Base-by-base conservation (phyloP, 1,139 yeast genomes). In the Nakaseomyces uthaithaninus region DNA sequence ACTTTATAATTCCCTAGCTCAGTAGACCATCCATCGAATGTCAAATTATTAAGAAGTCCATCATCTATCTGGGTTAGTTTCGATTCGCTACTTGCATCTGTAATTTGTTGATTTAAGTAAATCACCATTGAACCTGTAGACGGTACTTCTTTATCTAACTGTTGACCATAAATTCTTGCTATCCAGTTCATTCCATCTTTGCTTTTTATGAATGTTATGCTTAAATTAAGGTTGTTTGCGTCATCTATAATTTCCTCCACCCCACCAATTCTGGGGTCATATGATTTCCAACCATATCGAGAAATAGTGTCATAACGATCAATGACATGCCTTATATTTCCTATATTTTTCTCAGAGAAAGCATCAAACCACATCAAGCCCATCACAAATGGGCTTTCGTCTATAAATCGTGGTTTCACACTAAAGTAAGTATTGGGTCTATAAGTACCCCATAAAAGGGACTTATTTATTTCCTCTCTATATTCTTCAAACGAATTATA, bases 321-420 rank as follows among this genome's bases (percentile, higher is more conserved):
- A 53, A 89, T 86, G 42, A 75, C 71, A 60, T 91, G 96, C 51
- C 95, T 75, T n/a, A 82, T 59, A 18, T 68, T 66, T 5, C 51
- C 65, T n/a, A 84, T 55, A 1, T 82, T 80, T n/a, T 65, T 60
- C 47, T 72, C 70, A 28, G 68, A 65, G 46, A 83, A 81, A 6
- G 76, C 71, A 51, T 80, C 79, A 64, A 78, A 85, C 98, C 98
- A 91, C 79, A 91, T 77, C 24, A 89, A 63, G 0, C 98, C 98
- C 9, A 87, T 69, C 45, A 83, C 59, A 38, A 91, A 67, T 1
- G 95, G 82, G 11, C 58, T 50, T 7, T 51, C 49, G 35, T 78
- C 68, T n/a, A 95, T 82, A 37, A 78, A 57, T 37, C 89, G 67
- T 2, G 98, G 95, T 38, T 91, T 70, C 34, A 91, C 64, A 1